Conservation (phyloP, 257 asterid genomes). For the Ehretia macrophylla region DNA sequence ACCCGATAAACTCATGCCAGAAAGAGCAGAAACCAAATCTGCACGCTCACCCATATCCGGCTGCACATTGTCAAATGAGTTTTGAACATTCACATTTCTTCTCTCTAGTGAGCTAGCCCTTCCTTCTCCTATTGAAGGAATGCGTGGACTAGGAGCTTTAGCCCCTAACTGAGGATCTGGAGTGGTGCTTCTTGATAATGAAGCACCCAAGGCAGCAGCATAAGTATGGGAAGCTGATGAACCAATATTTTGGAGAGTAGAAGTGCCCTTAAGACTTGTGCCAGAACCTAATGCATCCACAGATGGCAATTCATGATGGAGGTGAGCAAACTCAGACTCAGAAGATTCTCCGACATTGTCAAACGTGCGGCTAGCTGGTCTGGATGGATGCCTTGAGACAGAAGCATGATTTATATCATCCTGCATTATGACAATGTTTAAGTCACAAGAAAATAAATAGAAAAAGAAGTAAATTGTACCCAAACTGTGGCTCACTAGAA, state of each 20-base stretch:
- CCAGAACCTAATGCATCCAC: conserved; percentile 33
- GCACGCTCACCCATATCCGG: conserved; percentile 33
- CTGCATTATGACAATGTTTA: conserved; percentile 29
- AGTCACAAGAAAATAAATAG: background rate
- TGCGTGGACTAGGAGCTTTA: conserved; percentile 58
- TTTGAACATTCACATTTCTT: conserved; percentile 24
- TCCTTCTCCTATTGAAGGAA: conserved; percentile 43
- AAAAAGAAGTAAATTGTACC: background rate
- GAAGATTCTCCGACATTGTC: conserved; percentile 35
- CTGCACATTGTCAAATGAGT: conserved; percentile 28
- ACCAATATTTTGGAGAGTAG: conserved; percentile 32
- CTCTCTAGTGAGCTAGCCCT: conserved; percentile 39
- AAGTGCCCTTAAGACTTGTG: conserved; percentile 28
- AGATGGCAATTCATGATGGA: conserved; percentile 37
- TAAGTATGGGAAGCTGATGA: conserved; percentile 40
- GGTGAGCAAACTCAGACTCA: conserved; percentile 32
- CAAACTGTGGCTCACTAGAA: background rate
- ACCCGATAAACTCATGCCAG: conserved; percentile 57
- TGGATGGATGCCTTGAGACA: conserved; percentile 43
- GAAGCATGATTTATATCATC: conserved; percentile 37
- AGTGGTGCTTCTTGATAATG: conserved; percentile 55
- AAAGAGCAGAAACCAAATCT: conserved; percentile 54
- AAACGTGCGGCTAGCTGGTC: conserved; percentile 36
- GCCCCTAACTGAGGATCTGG: conserved; percentile 56
- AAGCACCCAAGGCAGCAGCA: conserved; percentile 51